phyloP scores from a whole-genome alignment of 139 green algal species.

The Penium margaritaceum region DNA sequence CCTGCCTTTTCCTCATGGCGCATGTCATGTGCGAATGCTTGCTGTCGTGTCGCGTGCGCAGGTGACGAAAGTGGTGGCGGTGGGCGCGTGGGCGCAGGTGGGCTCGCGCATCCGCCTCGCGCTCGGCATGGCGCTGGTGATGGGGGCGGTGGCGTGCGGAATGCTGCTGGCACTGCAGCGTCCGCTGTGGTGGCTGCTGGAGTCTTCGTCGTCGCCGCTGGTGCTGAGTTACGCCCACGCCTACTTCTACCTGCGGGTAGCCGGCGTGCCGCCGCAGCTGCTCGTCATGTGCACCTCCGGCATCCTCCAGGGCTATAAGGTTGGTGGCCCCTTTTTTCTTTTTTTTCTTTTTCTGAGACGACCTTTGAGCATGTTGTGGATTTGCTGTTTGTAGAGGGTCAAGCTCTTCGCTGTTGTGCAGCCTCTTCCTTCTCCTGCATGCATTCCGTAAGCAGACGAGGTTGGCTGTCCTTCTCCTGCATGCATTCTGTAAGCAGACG shows the following conservation, averaged over 20 bases:
- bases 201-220: conserved; percentile 1
- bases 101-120: conserved; percentile 47
- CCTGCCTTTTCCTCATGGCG: no score
- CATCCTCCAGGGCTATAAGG: conserved; percentile 56
- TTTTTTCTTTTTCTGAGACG: no score
- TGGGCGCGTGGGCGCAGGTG: conserved; percentile 45
- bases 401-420: no score
- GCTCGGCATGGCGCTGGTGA: conserved; percentile 4
- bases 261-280: conserved; percentile 49
- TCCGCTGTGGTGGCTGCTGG: conserved; percentile 17
- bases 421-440: no score
- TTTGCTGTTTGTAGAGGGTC: no score
- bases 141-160: conserved; percentile 17
- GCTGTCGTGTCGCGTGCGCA: no score
- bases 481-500: no score
- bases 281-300: conserved; percentile 54
- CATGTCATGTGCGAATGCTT: no score
- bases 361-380: no score
- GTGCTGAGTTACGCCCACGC: conserved; percentile 26
- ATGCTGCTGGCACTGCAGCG: conserved; percentile 44
- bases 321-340: no score
- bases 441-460: no score
- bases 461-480: no score
- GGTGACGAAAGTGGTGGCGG: conserved; percentile 46
- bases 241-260: conserved; percentile 50